Base-by-base conservation (phyloP, 768 basidiomycete genomes). In the Fomitopsis serialis region DNA sequence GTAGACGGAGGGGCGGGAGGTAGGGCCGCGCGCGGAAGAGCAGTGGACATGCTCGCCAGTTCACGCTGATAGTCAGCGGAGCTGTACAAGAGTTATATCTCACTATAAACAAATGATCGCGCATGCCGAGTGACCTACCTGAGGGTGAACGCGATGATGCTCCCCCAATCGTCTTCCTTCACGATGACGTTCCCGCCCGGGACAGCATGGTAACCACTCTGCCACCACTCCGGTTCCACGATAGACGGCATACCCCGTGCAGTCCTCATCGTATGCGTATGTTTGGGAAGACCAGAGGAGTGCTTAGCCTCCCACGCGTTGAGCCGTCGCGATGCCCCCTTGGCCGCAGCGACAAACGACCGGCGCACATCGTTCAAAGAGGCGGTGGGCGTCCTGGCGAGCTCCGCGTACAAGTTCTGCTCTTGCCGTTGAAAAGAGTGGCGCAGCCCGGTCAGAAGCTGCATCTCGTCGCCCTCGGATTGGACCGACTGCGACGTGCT, bases 91-190 rank as follows among this genome's bases (percentile, higher is more conserved):
- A 15, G 48, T 43, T 35, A 42, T n/a, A n/a, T n/a, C n/a, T n/a
- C n/a, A n/a, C n/a, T n/a, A n/a, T n/a, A n/a, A n/a, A n/a, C n/a
- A n/a, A n/a, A n/a, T n/a, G n/a, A n/a, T n/a, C n/a, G n/a, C n/a
- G n/a, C n/a, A n/a, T 17, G 17, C 8, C 17, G 15, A 11, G 25
- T 15, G 32, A 63, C 71, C 19, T 56, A 85, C 85, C 84, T 85
- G 47, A 89, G 68, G 8, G 85, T 87, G 66, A 85, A 88, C 6
- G 87, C 82, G 58, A 89, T 89, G 45, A 90, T 81, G 64, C 85
- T 88, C 8, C 86, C 85, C 85, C 82, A 85, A 65, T 88, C 86
- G 61, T 79, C 75, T 62, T 89, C 88, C 46, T 79, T 66, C 9
- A 89, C 78, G 54, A 88, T 76, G 4, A 87, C 74, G 61, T 79